Conservation (phyloP, 2,329 filamentous ascomycete genomes). For the Coniella lustricola region DNA sequence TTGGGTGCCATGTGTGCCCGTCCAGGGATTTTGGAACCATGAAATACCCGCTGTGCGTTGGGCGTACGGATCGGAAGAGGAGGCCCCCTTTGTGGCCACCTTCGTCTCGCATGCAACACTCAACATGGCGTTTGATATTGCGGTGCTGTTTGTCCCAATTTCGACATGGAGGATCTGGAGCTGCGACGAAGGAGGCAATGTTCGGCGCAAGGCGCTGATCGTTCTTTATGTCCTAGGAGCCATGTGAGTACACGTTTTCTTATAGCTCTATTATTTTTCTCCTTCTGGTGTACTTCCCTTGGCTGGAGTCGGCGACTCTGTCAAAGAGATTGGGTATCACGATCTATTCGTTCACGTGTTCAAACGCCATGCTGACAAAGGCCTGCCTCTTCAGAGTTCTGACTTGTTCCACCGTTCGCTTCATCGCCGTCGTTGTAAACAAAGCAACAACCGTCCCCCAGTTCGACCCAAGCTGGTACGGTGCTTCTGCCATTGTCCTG, state of each 20-base stretch:
- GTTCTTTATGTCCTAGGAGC: slow-evolving; percentile 7
- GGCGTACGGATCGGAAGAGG: slow-evolving; percentile 6
- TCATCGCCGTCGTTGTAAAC: slow-evolving; percentile 18
- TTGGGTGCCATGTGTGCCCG: slow-evolving; percentile 20
- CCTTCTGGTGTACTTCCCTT: too few relatives aligned
- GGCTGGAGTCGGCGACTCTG: too few relatives aligned
- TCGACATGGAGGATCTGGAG: slow-evolving; percentile 8
- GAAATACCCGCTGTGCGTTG: background rate
- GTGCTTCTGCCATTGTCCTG: slow-evolving; percentile 19
- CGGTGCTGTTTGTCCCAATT: slow-evolving; percentile 6
- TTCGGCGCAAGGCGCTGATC: slow-evolving; percentile 1
- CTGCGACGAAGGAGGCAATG: slow-evolving; percentile 1
- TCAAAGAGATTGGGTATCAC: background rate
- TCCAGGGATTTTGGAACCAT: slow-evolving; percentile 19
- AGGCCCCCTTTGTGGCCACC: slow-evolving; percentile 3
- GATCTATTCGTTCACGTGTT: background rate
- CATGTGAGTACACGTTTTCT: slow-evolving; percentile 14
- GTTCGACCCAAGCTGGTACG: slow-evolving; percentile 24
- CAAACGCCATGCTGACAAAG: background rate
- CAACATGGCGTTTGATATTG: slow-evolving; percentile 10
- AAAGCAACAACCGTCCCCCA: slow-evolving; percentile 18
- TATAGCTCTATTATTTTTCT: too few relatives aligned
- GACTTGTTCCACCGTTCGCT: slow-evolving; percentile 20
- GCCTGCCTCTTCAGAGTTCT: slow-evolving; percentile 12
- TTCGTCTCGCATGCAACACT: slow-evolving; percentile 7